Evolutionary conservation across 2,329 filamentous ascomycete species (phyloP), one percentile per base, ranked within the genome.

Genomic region (Cordyceps militaris): DNA sequence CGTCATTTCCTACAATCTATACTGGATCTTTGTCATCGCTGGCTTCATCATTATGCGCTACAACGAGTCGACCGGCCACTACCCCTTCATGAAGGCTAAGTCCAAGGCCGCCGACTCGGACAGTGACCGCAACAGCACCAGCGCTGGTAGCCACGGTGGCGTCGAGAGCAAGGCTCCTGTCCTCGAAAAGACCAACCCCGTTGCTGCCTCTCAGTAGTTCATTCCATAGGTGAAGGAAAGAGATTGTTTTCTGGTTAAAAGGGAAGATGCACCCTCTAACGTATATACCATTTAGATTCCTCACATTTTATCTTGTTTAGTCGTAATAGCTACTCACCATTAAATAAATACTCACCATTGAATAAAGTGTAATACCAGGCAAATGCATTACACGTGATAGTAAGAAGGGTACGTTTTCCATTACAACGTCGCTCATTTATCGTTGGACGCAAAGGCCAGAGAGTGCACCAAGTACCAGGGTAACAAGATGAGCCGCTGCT

Each of bases 1-100:
- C 1, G 87, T 96, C 62, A 84, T 96, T 61, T 85, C 88, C 1
- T 96, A 96, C 75, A 95, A 94, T 69, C 59, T 93, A 16, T 96
- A 96, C 75, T 96, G 91, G 91, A 73, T 94, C 52, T 77, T 76
- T 9, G 81, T 94, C 63, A 90, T 91, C 58, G 79, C 90, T 16
- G 79, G 79, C 5, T 89, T 93, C 67, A 60, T 83, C 14, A 63
- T 74, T 34, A 79, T 93, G 77, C 79, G 86, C 43, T 89, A 83
- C 73, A 80, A 80, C 61, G 89, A 94, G 73, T 64, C 63, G 36
- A 77, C 75, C 60, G 79, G 79, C 10, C 76, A 73, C 61, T 78
- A 74, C 70, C 78, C 78, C 2, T 66, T 79, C n/a, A 63, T 70
- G 62, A 75, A 73, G 63, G 59, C 67, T 24, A 73, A 72, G 48